A percentile compares a stretch with the other conserved stretches of the same genome.
Conservation (phyloP, 2,329 filamentous ascomycete genomes). For the Reticulascus tulasneorum region DNA sequence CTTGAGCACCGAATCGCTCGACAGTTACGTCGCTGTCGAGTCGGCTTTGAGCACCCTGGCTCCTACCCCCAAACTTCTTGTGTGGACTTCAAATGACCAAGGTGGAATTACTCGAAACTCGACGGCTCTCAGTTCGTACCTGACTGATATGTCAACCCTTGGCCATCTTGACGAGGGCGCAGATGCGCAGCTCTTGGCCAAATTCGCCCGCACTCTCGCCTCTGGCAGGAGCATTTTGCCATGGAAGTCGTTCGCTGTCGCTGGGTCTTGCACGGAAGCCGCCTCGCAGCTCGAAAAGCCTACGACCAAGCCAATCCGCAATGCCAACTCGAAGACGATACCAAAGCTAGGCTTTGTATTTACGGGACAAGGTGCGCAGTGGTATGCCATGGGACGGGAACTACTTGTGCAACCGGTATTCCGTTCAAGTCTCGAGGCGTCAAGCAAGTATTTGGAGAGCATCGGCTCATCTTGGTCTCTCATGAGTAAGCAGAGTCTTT, state of each 20-base stretch:
- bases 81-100: not conserved
- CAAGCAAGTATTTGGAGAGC: no score
- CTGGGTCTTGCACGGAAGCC: not conserved
- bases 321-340: not conserved
- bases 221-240: not conserved
- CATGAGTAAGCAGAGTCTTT: not conserved
- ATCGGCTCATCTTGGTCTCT: no score
- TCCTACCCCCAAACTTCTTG: not conserved
- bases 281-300: not conserved
- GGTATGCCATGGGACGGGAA: constrained; percentile 6
- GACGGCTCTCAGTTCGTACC: not conserved
- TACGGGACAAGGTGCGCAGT: constrained; percentile 14
- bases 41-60: not conserved
- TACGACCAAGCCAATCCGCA: not conserved
- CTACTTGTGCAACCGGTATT: not conserved
- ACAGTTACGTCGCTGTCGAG: not conserved
- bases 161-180: no score
- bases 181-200: not conserved
- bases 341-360: constrained; percentile 9
- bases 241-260: constrained; percentile 1
- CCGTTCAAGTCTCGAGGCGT: not conserved
- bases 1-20: no score
- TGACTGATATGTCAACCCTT: not conserved
- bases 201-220: not conserved
- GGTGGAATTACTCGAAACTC: not conserved